Evolutionary conservation across 176 grass and related monocot species (phyloP).

Genomic region (Carex cristatella): DNA sequence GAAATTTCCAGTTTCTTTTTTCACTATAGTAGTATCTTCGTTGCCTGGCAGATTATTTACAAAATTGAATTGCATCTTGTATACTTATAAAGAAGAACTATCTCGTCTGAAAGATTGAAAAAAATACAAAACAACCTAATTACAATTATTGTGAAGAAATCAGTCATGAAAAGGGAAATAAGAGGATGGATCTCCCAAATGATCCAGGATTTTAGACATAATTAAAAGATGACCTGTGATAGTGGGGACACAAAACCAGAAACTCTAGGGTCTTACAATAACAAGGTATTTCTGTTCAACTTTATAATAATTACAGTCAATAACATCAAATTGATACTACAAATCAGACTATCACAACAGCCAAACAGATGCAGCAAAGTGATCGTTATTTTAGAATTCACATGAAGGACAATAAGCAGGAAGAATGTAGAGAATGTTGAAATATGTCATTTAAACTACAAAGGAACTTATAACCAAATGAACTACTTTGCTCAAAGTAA

Average conservation of each 20-base stretch:
- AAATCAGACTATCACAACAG: not conserved
- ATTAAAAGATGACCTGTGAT: not conserved
- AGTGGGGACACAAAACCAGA: not conserved
- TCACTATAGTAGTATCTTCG: not conserved
- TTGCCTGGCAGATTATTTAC: not conserved
- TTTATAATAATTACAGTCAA: not conserved
- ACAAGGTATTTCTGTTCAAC: not conserved
- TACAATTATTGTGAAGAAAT: not conserved
- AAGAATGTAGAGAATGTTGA: not conserved
- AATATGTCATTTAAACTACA: not conserved
- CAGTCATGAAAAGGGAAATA: not conserved
- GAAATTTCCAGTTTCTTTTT: not conserved
- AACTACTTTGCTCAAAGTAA: not conserved
- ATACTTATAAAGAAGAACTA: not conserved
- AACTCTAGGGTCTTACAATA: not conserved
- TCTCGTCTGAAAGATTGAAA: not conserved
- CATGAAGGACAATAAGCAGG: not conserved
- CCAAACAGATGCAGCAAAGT: not conserved
- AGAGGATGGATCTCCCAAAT: not conserved
- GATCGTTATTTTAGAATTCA: not conserved
- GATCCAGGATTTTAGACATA: not conserved
- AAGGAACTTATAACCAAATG: not conserved
- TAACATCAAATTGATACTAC: not conserved
- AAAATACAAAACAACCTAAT: not conserved
- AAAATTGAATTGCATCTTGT: not conserved